Base-by-base conservation (phyloP, 2,329 filamentous ascomycete genomes). In the Knufia fluminis region DNA sequence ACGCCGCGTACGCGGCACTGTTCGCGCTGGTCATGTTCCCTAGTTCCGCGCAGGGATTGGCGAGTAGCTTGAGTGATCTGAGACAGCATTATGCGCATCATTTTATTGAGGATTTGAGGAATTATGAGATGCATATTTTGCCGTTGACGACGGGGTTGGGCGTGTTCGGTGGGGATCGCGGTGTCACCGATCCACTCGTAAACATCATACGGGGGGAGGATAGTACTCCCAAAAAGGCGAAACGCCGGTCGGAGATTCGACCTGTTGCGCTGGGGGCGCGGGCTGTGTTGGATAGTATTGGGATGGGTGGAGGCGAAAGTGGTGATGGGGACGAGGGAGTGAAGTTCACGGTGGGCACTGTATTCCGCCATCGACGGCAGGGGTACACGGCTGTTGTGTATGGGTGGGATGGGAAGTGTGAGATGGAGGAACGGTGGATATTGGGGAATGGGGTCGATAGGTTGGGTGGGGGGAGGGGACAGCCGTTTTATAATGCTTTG, bases 401-500 rank as follows among this genome's bases (percentile, higher is more conserved):
- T 12, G 90, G 90, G n/a, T 98, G 91, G 90, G 82, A 85, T 51
- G 65, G 69, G 2, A 72, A 76, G 51, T 84, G 77, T 59, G 75
- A 69, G 32, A 75, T 75, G 6, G 70, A 74, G 38, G 80, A 83
- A 55, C 73, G 73, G 46, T 86, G 77, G 83, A 83, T 80, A 60
- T 69, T 74, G 61, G 73, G 76, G 55, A 83, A 82, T 75, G 69
- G 72, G 41, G 78, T 86, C 8, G 80, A 84, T 64, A 69, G 66
- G 20, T 66, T 83, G 49, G 69, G 72, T n/a, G 68, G 72, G 47
- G 82, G 80, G 1, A 70, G 77, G 40, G 68, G 78, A 52, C 83
- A 87, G 66, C 82, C 81, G 28, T 95, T 88, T 59, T 96, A 95
- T 64, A 85, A 89, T 58, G 86, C 86, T 60, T 72, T 96, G 87